Base-by-base conservation (phyloP, 257 asterid genomes). In the Forsythia viridissima region DNA sequence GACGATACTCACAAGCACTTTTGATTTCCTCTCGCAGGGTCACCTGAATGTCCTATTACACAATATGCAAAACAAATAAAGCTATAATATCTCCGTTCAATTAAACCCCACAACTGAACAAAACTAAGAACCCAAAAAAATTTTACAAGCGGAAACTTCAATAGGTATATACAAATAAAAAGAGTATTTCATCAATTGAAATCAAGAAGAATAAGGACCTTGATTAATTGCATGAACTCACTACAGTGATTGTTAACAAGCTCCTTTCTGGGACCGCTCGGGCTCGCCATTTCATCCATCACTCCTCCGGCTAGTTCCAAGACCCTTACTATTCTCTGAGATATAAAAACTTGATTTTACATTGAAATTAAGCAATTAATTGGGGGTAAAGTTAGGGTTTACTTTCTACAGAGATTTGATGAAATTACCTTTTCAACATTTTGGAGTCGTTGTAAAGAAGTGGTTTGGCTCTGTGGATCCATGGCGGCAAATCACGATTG, bases 201-300 rank as follows among this genome's bases (percentile, higher is more conserved):
- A 61, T 18, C 52, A 42, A 43, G 71, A 69, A 30, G 1, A 12
- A 3, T 51, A 9, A 6, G 11, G n/a, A 95, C 99, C 97, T 93
- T 92, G 86, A 89, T 92, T 77, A 86, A 84, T 78, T 91, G 94
- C 97, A 93, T 90, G 86, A 93, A 95, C 82, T 95, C 97, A 34
- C 85, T 88, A 86, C 98, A 95, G 72, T 92, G 90, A 74, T 74
- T 92, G 82, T 85, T 89, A 46, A 95, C 93, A 20, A 91, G 86
- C 74, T 92, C 98, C 88, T 95, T 92, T 78, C 92, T 91, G 46
- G 98, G 92, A 16, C 98, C 99, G 37, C 92, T 91, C 24, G 97
- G 97, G 85, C 74, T 92, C 8, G 96, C 91, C 92, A 90, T 73
- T 89, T 93, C 99, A 70, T 95, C 98, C 99, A 95, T 95, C 70